phyloP scores from a whole-genome alignment of 2,329 filamentous ascomycete species.

The Cercospora sp. region DNA sequence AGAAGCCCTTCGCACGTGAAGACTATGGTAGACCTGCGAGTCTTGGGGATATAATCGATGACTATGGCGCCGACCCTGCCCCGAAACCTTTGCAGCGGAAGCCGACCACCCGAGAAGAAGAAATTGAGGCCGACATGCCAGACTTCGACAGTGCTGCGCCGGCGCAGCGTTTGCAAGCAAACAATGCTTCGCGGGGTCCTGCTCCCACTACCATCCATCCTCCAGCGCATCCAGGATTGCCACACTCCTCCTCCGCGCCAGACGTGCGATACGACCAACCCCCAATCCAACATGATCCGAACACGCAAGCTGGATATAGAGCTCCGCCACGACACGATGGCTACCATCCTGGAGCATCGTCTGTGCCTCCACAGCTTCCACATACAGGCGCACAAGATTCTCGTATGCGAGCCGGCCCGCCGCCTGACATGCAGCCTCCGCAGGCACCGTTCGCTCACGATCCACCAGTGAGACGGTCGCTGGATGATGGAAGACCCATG shows the following conservation, averaged over 20 bases:
- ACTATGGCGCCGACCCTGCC: slow-evolving; percentile 20
- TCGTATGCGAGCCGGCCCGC: slow-evolving; percentile 17
- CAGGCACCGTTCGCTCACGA: slow-evolving; percentile 31
- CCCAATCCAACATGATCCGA: slow-evolving; percentile 10
- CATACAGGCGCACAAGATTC: slow-evolving; percentile 18
- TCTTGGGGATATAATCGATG: slow-evolving; percentile 25
- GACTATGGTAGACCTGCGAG: slow-evolving; percentile 18
- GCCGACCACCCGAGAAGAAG: slow-evolving; percentile 40
- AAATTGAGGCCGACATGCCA: slow-evolving; percentile 60
- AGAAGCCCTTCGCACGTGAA: slow-evolving; percentile 19
- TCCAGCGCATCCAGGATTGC: slow-evolving; percentile 13
- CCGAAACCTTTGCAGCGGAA: slow-evolving; percentile 20
- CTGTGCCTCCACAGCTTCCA: slow-evolving; percentile 17
- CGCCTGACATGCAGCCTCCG: slow-evolving; percentile 26
- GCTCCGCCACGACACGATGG: slow-evolving; percentile 17
- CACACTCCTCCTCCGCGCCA: slow-evolving; percentile 21
- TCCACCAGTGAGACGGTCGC: slow-evolving; percentile 27
- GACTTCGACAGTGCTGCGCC: slow-evolving; percentile 57
- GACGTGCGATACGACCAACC: slow-evolving; percentile 22
- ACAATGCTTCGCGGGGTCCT: slow-evolving; percentile 27
- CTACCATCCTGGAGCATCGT: slow-evolving; percentile 10
- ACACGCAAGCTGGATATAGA: slow-evolving; percentile 9
- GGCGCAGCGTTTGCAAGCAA: slow-evolving; percentile 29
- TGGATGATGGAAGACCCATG: slow-evolving; percentile 33
- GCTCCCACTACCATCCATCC: slow-evolving; percentile 15